Base-by-base conservation (phyloP, 1,284 basidiomycete genomes). In the Heterobasidion occidentale region DNA sequence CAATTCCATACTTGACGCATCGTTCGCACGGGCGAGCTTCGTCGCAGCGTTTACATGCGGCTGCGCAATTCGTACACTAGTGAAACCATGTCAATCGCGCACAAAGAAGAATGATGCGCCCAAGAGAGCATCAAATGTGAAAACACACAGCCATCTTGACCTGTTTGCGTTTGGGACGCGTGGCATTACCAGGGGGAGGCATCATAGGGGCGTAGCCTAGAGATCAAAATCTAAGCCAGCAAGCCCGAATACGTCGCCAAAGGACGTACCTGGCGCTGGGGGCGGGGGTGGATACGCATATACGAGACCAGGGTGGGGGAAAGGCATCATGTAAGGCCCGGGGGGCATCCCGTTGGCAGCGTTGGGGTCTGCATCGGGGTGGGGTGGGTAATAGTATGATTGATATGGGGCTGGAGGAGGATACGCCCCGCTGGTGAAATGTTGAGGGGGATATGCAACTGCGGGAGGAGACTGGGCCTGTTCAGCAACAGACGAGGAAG, bases 41-140 rank as follows among this genome's bases (percentile, higher is more conserved):
- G 68, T 93, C 88, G 63, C 90, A 93, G 53, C 90, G 86, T 67
- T 93, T 93, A 72, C 91, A 93, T 0, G 90, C 91, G 34, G 79
- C 78, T 19, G 91, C 91, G 67, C 90, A 93, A 65, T 92, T 91
- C 2, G 89, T 90, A 70, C 90, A 93, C 81, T 87, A 55, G 52
- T 11, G 19, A 49, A 49, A 51, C 33, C 46, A 56, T 54, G 46
- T 55, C 56, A 62, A 51, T 56, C 57, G 56, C 52, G 34, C 54
- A 48, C 49, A 56, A 49, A 54, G 55, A 55, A 36, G 36, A 14
- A 62, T 52, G 42, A 58, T 53, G 53, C 48, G 54, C 56, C 52
- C 5, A 19, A 56, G 55, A 52, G 46, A 45, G 38, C 12, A 42
- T 42, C n/a, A n/a, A 42, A 42, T 12, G 38, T 12, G 38, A n/a